phyloP scores from a whole-genome alignment of 768 basidiomycete species.

The Xerocomellus intermedius region DNA sequence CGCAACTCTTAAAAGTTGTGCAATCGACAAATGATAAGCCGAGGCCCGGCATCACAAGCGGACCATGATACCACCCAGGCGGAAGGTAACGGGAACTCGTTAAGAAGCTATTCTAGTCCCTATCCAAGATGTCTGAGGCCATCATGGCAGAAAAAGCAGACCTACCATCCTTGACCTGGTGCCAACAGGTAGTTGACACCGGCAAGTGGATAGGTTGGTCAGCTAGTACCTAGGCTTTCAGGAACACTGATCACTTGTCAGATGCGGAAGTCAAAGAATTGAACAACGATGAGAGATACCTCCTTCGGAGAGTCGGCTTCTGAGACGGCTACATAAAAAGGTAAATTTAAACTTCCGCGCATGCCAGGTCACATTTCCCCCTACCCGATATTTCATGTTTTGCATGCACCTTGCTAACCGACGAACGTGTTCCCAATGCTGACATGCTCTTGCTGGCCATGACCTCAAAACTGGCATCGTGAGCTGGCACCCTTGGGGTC shows the following conservation, averaged over 20 bases:
- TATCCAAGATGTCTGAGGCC: not conserved
- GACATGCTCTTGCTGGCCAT: not conserved
- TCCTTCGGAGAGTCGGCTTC: not conserved
- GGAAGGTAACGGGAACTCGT: not conserved
- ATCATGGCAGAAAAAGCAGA: not conserved
- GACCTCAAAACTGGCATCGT: not conserved
- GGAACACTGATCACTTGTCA: not conserved
- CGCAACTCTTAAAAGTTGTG: constrained; percentile 2
- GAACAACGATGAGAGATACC: not conserved
- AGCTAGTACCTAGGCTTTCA: not conserved
- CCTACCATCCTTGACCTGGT: not conserved
- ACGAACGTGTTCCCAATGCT: not conserved
- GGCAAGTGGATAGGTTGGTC: not conserved
- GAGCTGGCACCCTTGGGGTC: not conserved
- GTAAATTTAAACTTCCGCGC: not conserved
- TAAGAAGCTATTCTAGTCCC: not conserved
- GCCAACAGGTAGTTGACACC: not conserved
- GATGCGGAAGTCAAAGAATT: not conserved
- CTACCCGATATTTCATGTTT: not conserved
- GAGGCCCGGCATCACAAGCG: not conserved
- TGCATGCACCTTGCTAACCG: not conserved
- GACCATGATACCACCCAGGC: not conserved
- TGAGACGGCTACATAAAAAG: not conserved
- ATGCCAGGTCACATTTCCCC: not conserved
- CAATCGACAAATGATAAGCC: not conserved